Evolutionary conservation across 2,329 filamentous ascomycete species (phyloP).

Genomic region (Alternaria sp.): DNA sequence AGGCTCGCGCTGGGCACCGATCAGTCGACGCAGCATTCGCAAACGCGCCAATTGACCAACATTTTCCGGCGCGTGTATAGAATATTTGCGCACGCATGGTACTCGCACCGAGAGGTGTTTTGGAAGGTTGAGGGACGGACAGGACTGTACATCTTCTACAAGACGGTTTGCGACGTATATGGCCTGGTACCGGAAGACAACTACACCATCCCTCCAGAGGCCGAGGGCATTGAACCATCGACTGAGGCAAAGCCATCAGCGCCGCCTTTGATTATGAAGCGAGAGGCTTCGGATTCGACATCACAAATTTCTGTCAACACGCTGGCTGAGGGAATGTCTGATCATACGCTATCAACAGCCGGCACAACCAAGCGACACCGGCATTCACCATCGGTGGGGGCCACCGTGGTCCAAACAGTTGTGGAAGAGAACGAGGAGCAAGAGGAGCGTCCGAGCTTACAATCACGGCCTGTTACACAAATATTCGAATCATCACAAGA

Average conservation of each 20-base stretch:
- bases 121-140: slow-evolving; percentile 91
- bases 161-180: slow-evolving; percentile 93
- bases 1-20: slow-evolving; percentile 69
- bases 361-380: slow-evolving; percentile 85
- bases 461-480: slow-evolving; percentile 27
- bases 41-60: slow-evolving; percentile 86
- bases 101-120: slow-evolving; percentile 93
- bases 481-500: slow-evolving; percentile 30
- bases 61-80: slow-evolving; percentile 93
- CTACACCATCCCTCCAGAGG: slow-evolving; percentile 92
- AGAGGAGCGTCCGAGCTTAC: slow-evolving; percentile 35
- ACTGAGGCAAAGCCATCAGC: slow-evolving; percentile 56
- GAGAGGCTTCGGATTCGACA: slow-evolving; percentile 43
- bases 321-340: slow-evolving; percentile 44
- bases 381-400: slow-evolving; percentile 80
- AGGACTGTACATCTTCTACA: slow-evolving; percentile 96
- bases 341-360: slow-evolving; percentile 61
- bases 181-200: slow-evolving; percentile 90
- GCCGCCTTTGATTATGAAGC: slow-evolving; percentile 49
- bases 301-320: slow-evolving; percentile 32
- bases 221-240: slow-evolving; percentile 71
- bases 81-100: slow-evolving; percentile 99
- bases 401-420: slow-evolving; percentile 76
- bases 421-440: slow-evolving; percentile 84
- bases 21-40: slow-evolving; percentile 55